Evolutionary conservation across 352 stramenopile species (phyloP).

Genomic region (Phytophthora uliginosa): DNA sequence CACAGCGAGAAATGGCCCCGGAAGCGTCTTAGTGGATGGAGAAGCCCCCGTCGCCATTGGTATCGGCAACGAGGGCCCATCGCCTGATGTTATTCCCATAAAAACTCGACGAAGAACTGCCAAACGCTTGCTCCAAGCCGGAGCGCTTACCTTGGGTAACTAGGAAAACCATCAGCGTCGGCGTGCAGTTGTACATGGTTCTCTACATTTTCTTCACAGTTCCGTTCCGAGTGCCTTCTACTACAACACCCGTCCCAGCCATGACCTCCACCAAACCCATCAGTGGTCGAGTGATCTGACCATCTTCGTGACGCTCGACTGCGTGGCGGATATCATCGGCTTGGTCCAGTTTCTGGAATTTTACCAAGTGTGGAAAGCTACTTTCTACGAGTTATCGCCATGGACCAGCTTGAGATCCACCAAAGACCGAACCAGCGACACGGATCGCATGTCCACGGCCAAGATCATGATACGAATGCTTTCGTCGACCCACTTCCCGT

Average conservation of each 20-base stretch:
- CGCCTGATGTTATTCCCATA: not conserved
- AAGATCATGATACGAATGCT: constrained; percentile 3
- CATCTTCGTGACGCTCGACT: constrained; percentile 48
- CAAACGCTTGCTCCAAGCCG: not conserved
- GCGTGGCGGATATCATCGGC: constrained; percentile 54
- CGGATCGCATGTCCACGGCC: constrained; percentile 6
- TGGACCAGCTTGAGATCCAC: constrained; percentile 54
- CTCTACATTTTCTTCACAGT: constrained; percentile 37
- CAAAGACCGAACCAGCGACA: constrained; percentile 44
- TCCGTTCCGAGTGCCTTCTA: constrained; percentile 34
- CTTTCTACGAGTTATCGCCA: constrained; percentile 53
- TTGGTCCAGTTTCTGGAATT: constrained; percentile 56
- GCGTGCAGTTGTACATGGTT: constrained; percentile 18
- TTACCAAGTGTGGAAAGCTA: constrained; percentile 46
- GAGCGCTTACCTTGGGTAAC: constrained; percentile 13
- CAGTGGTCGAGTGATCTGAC: constrained; percentile 58
- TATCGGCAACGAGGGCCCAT: not conserved
- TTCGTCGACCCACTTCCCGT: constrained; percentile 13
- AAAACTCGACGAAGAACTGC: not conserved
- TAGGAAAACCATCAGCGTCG: constrained; percentile 22
- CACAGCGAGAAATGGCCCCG: not conserved
- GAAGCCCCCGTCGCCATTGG: not conserved
- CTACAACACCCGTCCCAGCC: constrained; percentile 12
- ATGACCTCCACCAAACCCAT: not conserved
- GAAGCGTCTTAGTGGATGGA: not conserved